Base-by-base conservation (phyloP, 2,329 filamentous ascomycete genomes). In the Sporothrix protearum region DNA sequence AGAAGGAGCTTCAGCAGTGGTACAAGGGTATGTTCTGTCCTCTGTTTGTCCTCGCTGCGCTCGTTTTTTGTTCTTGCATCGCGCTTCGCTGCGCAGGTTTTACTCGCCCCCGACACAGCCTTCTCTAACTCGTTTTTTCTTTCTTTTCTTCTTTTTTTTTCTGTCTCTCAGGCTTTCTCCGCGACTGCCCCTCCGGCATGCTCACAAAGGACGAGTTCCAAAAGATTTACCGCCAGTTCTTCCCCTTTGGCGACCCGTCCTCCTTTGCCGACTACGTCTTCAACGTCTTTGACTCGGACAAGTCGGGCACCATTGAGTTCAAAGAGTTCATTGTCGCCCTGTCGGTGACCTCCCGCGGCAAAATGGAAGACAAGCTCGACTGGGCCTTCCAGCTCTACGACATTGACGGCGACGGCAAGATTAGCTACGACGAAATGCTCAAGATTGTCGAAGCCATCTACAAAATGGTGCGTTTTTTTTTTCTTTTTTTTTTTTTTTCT, bases 341-440 rank as follows among this genome's bases (percentile, higher is more conserved):
- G 75, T 97, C 93, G 81, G 95, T 99, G 79, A 99, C 96, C 68
- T 97, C 93, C 82, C 89, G 96, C 77, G 96, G 96, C 79, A 96
- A 96, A 85, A 97, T 98, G 93, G 96, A 99, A 83, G 96, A 99
- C 83, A 99, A 99, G 83, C 87, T 99, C 72, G 95, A 98, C 81
- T 99, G 96, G 96, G 96, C 96, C 19, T 99, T 99, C 84, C 95
- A 99, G 84, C 87, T 99, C 76, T 99, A 99, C 82, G 96, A 99
- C 83, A 98, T 99, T 78, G 96, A 99, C 79, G 95, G 96, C 71
- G 96, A 99, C 80, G 96, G 96, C 79, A 97, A 97, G 86, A 99
- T 99, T 79, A 97, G 92, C 81, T 99, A 98, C 81, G 93, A 98
- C 71, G 96, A 99, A 85, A 99, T 99, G 96, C 86, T 99, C 76